Conservation (phyloP, 2,329 filamentous ascomycete genomes). For the Aspergillus puulaauensis region DNA sequence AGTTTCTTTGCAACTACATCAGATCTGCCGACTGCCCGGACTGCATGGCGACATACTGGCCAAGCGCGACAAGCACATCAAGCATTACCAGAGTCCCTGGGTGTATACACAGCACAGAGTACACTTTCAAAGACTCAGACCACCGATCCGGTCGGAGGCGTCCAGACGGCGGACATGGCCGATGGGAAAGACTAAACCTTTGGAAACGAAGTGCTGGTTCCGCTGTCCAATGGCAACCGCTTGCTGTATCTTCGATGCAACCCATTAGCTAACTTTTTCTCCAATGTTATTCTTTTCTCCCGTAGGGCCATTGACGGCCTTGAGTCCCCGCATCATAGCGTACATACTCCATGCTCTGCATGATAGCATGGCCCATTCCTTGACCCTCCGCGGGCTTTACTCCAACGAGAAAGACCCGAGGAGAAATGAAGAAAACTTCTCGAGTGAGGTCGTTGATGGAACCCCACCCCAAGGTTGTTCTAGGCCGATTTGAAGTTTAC, state of each 20-base stretch:
- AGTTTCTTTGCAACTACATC: neutral
- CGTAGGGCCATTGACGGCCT: neutral
- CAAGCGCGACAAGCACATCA: neutral
- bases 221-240: neutral
- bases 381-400: slow-evolving; percentile 1
- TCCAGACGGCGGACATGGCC: neutral
- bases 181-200: neutral
- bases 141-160: neutral
- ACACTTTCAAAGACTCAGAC: neutral
- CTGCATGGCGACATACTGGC: neutral
- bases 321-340: neutral
- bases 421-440: neutral
- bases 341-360: neutral
- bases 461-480: neutral
- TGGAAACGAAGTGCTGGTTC: neutral
- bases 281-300: neutral
- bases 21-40: neutral
- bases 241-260: neutral
- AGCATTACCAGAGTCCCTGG: neutral
- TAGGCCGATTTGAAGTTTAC: neutral
- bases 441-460: neutral
- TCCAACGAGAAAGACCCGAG: neutral
- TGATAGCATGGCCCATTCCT: neutral
- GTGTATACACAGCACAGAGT: too few relatives aligned
- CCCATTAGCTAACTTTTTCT: slow-evolving; percentile 6